Evolutionary conservation across 768 basidiomycete species (phyloP), one percentile per base, ranked within the genome.

Genomic region (Lentinula guzmanii): DNA sequence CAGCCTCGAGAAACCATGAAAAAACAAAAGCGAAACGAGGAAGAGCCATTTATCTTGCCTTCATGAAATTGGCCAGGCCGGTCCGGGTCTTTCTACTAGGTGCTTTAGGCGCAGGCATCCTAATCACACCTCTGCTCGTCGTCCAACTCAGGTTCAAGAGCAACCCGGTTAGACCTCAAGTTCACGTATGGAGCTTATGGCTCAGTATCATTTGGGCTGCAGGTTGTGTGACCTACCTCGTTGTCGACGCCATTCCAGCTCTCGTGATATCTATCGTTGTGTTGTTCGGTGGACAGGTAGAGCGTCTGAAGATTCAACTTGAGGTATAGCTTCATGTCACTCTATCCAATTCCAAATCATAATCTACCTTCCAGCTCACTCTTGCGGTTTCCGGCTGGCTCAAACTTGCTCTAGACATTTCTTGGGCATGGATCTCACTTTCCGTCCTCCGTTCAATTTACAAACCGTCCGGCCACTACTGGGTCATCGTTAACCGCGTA

Each of bases 341-440:
- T 39, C n/a, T 5, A 16, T 33, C 31, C 57, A 31, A 31, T 50
- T 33, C 3, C 28, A 62, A 42, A n/a, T 0, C 43, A 18, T 34
- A 41, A 24, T 57, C 13, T 43, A 54, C 59, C 11, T 53, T 33
- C 28, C 67, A 89, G 87, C 77, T 91, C 54, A 81, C 80, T 24
- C 76, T 87, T 64, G 88, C 89, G 6, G 86, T 91, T 18, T 82
- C 83, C 10, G 76, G 78, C 31, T 91, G 89, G 88, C 70, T 91
- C 31, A 91, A 91, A 68, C 73, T 91, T 7, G 73, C 80, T 2
- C 76, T 92, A 8, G 86, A 87, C 62, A 75, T 86, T 3, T 70
- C 83, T 3, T 90, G 87, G 86, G 80, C 83, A 52, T 93, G 91
- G 91, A 84, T 91, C 64, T 77, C 83, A 21, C 74, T 91, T 50